A percentile compares a stretch with the other conserved stretches of the same genome.
phyloP scores from a whole-genome alignment of 2,329 filamentous ascomycete genomes.

The Alternaria infectoria region DNA sequence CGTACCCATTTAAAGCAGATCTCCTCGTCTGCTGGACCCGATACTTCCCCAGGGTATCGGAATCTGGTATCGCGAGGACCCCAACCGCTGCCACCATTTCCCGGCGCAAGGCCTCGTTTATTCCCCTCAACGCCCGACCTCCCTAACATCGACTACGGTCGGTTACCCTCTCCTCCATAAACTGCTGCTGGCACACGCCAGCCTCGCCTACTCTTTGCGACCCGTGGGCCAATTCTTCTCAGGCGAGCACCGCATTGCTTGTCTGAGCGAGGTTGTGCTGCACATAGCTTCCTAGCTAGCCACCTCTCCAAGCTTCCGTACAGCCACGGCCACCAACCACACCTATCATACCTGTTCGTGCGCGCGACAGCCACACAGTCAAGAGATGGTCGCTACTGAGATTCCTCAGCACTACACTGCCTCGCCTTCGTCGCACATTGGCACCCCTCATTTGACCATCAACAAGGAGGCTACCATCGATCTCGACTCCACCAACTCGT shows the following conservation, averaged over 20 bases:
- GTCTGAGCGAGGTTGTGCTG: conserved; percentile 98
- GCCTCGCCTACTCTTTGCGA: conserved; percentile 66
- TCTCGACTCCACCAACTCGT: conserved; percentile 93
- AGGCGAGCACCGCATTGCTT: conserved; percentile 91
- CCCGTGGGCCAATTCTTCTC: conserved; percentile 94
- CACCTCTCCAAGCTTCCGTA: conserved; percentile 13
- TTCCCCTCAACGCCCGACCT: conserved; percentile 82
- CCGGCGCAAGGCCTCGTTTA: conserved; percentile 79
- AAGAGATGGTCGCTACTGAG: conserved; percentile 83
- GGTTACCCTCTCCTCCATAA: conserved; percentile 55
- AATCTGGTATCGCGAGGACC: conserved; percentile 72
- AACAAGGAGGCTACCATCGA: conserved; percentile 93
- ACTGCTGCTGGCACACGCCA: conserved; percentile 87
- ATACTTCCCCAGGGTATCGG: conserved; percentile 86
- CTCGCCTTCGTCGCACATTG: conserved; percentile 77
- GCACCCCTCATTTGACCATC: conserved; percentile 90
- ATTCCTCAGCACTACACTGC: conserved; percentile 82
- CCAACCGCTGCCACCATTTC: conserved; percentile 80
- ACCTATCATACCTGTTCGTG: conserved; percentile 13
- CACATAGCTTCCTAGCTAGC: conserved; percentile 55
- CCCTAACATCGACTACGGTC: conserved; percentile 84
- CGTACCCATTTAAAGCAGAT: conserved; percentile 58
- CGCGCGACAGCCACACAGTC: conserved; percentile 31
- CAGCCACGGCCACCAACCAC: conserved; percentile 17
- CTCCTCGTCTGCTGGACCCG: conserved; percentile 81